These are phyloP conservation scores for Corchorus olitorius DNA, from an alignment of 345 rosid species.

Conservation along the genomic window DNA sequence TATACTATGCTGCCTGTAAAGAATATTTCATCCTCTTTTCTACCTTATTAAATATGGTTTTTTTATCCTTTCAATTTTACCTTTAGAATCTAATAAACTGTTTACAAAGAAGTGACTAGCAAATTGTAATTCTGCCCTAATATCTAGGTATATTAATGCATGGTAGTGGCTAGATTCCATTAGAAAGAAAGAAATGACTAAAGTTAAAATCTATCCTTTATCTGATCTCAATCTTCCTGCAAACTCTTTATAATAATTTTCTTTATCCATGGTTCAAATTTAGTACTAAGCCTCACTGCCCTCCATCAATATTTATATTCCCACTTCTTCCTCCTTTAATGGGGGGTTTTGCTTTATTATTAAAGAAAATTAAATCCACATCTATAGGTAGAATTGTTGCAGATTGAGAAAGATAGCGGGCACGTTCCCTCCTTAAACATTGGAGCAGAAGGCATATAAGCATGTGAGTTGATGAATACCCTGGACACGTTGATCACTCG, in stretches of 20 bases:
- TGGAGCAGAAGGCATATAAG: conserved; percentile 30
- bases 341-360: not conserved
- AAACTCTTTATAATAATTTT: not conserved
- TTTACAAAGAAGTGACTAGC: not conserved
- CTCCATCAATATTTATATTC: not conserved
- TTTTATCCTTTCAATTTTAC: not conserved
- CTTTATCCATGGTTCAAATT: too few species aligned
- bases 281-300: too few species aligned
- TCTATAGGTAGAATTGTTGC: not conserved
- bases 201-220: not conserved
- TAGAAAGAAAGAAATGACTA: not conserved
- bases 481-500: not conserved
- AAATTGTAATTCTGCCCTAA: not conserved
- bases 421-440: conserved; percentile 15
- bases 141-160: not conserved
- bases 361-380: not conserved
- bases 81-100: not conserved
- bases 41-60: not conserved
- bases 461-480: conserved; percentile 31
- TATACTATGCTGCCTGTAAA: not conserved
- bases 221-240: not conserved
- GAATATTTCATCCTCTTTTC: not conserved
- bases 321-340: not conserved
- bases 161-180: conserved; percentile 17
- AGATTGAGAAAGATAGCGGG: conserved; percentile 24